Evolutionary conservation across 2,329 filamentous ascomycete species (phyloP), one percentile per base, ranked within the genome.

Genomic region (Fusarium sp.): DNA sequence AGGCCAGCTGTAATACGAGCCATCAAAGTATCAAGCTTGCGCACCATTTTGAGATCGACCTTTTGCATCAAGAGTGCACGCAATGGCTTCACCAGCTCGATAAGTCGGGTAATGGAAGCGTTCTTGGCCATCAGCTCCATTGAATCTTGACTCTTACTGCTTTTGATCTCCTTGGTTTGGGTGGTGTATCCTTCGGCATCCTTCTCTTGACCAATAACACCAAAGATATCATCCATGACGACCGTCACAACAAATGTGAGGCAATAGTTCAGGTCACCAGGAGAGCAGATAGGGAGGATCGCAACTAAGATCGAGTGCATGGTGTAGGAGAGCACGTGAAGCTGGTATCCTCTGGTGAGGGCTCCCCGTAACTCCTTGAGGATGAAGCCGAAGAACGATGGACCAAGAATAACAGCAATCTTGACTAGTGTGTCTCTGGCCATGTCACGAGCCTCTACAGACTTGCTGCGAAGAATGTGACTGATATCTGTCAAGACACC

Each of bases 201-300:
- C 76, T 99, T 99, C 72, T 99, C 94, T 77, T 97, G 91, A 2
- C 95, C 95, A 31, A 90, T 90, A 6, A 88, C 86, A 27, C 96
- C 96, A 71, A 99, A 99, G 11, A 96, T 95, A 72, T 99, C 96
- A 70, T 99, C 95, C 91, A 99, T 95, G 63, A 98, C 89, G 38
- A 99, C 86, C 2, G 86, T 84, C 41, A 96, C 88, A 38, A 98
- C 87, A 10, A 89, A 83, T 4, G 84, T 79, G 9, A 97, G 80
- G 70, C 93, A 97, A 72, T 97, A 93, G 71, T 99, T 92, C 27
- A 99, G 79, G 67, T 94, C 92, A 21, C 96, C 95, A 15, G 92
- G 88, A 36, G 86, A 81, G 69, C 92, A 90, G 3, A 86, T 82
- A 9, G 92, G 88, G 10, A 89, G 86, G 9, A 89, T 86, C 6